Evolutionary conservation across 169 alveolate species (phyloP).

Genomic region (Plasmodium adleri): DNA sequence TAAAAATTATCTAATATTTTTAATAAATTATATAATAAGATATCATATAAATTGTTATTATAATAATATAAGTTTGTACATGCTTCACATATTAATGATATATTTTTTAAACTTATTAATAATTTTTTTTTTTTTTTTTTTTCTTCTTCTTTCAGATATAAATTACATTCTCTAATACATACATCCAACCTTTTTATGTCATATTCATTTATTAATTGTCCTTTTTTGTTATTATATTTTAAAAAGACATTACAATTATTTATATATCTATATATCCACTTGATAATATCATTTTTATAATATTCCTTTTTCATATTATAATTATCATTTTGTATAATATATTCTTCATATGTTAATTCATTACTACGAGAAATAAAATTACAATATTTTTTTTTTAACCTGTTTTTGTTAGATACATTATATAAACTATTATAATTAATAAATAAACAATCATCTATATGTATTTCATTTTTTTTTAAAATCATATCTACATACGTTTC

Average conservation of each 20-base stretch:
- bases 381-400: neutral
- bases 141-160: neutral
- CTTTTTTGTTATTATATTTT: neutral
- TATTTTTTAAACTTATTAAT: slow-evolving; percentile 20
- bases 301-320: neutral
- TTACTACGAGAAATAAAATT: slow-evolving; percentile 13
- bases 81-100: slow-evolving; percentile 5
- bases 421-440: slow-evolving; percentile 2
- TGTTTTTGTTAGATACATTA: neutral
- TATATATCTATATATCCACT: slow-evolving; percentile 53
- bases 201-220: neutral
- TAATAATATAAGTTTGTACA: slow-evolving; percentile 18
- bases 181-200: slow-evolving; percentile 22
- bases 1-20: slow-evolving; percentile 2
- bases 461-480: slow-evolving; percentile 4
- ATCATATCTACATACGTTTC: slow-evolving; percentile 19
- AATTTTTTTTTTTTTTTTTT: neutral
- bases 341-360: slow-evolving; percentile 13
- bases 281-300: slow-evolving; percentile 5
- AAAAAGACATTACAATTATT: slow-evolving; percentile 11
- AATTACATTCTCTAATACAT: neutral
- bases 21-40: slow-evolving; percentile 2
- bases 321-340: neutral
- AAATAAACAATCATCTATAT: slow-evolving; percentile 27
- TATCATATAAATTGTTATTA: slow-evolving; percentile 15